phyloP scores from a whole-genome alignment of 345 rosid species.

The Capsella bursapastoris region DNA sequence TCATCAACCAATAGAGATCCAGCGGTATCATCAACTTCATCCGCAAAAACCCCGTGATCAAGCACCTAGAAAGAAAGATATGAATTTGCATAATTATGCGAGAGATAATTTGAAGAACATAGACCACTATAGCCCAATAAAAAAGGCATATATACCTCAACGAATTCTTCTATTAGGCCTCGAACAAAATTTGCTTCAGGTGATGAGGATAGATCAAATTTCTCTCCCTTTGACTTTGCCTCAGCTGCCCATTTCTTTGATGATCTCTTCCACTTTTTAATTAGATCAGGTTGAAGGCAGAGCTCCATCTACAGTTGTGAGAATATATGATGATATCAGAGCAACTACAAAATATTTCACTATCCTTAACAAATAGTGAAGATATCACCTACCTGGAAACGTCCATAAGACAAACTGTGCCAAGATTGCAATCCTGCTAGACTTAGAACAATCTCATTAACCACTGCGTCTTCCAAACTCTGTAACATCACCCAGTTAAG shows the following conservation, averaged over 20 bases:
- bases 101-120: constrained; percentile 19
- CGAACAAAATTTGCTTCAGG: constrained; percentile 83
- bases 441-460: constrained; percentile 78
- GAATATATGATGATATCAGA: constrained; percentile 32
- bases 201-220: constrained; percentile 62
- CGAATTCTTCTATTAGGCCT: constrained; percentile 85
- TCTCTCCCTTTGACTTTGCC: constrained; percentile 58
- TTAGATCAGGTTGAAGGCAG: constrained; percentile 78
- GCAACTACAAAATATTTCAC: constrained; percentile 11
- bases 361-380: constrained; percentile 12
- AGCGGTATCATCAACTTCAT: constrained; percentile 47
- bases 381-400: constrained; percentile 70
- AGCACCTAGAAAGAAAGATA: constrained; percentile 63
- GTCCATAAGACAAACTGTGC: constrained; percentile 94
- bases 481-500: constrained; percentile 45
- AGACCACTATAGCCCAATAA: constrained; percentile 20
- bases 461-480: constrained; percentile 98
- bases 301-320: constrained; percentile 80
- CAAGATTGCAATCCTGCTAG: constrained; percentile 85
- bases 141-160: constrained; percentile 59
- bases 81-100: constrained; percentile 5
- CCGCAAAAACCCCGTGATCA: constrained; percentile 66
- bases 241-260: constrained; percentile 80
- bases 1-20: constrained; percentile 61
- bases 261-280: constrained; percentile 89